Evolutionary conservation across 345 rosid genomes (phyloP), one percentile per base, ranked within the genome.

Genomic region (Garcia nutans): DNA sequence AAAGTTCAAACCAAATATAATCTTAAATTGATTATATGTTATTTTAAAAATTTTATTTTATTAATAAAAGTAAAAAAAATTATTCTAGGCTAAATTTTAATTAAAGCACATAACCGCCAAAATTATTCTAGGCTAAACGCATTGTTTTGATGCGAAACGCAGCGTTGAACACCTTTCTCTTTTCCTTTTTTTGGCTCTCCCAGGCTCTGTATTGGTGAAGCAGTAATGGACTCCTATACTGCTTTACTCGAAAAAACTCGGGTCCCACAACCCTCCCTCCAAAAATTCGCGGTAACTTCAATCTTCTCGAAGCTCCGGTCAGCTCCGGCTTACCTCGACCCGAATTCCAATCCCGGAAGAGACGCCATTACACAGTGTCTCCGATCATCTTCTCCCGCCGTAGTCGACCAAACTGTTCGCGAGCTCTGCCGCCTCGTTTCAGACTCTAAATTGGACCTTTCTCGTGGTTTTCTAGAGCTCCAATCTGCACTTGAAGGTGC

Each of bases 401-500:
- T 94, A 49, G 92, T 88, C 77, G 98, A 94, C 82, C 97, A 94
- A 75, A 80, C 97, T 20, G 95, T 90, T 78, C 93, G 93, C 69
- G 98, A 94, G 87, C 83, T 94, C 52, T 94, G 97, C 82, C 89
- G 90, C 60, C 88, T 94, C 72, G 91, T 92, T 64, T 81, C 79
- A 23, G 92, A 89, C 82, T 86, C 89, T 64, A 81, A 69, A 65
- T 26, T 89, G 50, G 89, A 91, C 65, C 71, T 87, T 61, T 76
- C 93, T 55, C 83, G 84, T 65, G 92, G 88, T 0, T 79, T 94
- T 74, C 19, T 91, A 77, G 97, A 91, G 84, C 95, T 92, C 62
- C 98, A 90, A 76, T 90, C 98, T 13, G 87, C 97, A 19, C 90
- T 94, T 73, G 97, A 94, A 82, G 98, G 87, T 20, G 83, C 93